Evolutionary conservation across 2,329 filamentous ascomycete genomes (phyloP).

Genomic region (Dichotomopilus funicola): DNA sequence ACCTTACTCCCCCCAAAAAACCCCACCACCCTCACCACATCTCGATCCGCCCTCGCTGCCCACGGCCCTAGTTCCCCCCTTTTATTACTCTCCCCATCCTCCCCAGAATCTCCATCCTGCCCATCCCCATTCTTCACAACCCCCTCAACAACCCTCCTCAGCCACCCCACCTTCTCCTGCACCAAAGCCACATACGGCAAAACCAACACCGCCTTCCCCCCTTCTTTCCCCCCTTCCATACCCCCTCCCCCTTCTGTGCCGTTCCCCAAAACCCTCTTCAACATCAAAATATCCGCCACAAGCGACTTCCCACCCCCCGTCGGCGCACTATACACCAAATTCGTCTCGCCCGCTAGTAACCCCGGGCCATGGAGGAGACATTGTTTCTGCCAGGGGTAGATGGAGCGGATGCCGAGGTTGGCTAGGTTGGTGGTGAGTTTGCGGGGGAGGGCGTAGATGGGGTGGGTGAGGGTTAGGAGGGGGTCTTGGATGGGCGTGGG

Average conservation of each 20-base stretch:
- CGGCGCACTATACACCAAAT: conserved; percentile 73
- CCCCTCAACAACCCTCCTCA: conserved; percentile 59
- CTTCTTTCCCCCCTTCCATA: conserved; percentile 47
- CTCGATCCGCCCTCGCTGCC: conserved; percentile 50
- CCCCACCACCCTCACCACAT: conserved; percentile 58
- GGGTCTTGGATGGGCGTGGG: conserved; percentile 47
- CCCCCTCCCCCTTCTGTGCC: conserved; percentile 27
- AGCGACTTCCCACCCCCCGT: conserved; percentile 74
- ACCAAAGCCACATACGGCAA: conserved; percentile 74
- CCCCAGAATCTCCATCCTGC: conserved; percentile 23
- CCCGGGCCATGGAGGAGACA: conserved; percentile 64
- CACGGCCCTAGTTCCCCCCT: conserved; percentile 34
- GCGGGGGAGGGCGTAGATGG: conserved; percentile 55
- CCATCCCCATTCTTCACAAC: conserved; percentile 38
- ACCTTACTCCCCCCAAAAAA: conserved; percentile 70
- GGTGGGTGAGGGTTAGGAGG: conserved; percentile 55
- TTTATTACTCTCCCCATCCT: conserved; percentile 23
- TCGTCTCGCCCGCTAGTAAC: conserved; percentile 57
- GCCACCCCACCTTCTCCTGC: conserved; percentile 71
- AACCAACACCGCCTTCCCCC: conserved; percentile 63
- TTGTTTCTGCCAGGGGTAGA: conserved; percentile 74
- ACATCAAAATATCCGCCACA: conserved; percentile 66
- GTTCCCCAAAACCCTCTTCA: conserved; percentile 61
- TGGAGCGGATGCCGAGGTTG: conserved; percentile 60
- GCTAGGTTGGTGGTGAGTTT: conserved; percentile 59